These are phyloP conservation scores for Neonectria sp. DNA, from an alignment of 2,329 filamentous ascomycete genomes.

Conservation along the genomic window DNA sequence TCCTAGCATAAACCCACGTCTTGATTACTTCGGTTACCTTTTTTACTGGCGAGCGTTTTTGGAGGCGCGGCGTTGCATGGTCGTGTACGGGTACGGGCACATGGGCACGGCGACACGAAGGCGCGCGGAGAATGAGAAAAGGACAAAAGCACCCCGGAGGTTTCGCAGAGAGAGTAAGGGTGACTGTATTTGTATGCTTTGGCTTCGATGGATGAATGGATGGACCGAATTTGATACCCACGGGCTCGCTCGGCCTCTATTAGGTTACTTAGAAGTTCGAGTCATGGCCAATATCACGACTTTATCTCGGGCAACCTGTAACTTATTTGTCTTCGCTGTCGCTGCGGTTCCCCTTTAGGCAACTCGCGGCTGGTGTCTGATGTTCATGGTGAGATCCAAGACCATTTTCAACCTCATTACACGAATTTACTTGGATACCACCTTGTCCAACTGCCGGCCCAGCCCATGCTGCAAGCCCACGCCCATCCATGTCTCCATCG, in stretches of 20 bases:
- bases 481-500: constrained; percentile 19
- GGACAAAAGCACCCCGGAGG: background rate
- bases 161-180: constrained; percentile 16
- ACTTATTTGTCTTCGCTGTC: background rate
- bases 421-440: background rate
- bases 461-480: constrained; percentile 1
- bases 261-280: constrained; percentile 21
- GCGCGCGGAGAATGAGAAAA: background rate
- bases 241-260: constrained; percentile 1
- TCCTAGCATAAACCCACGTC: background rate
- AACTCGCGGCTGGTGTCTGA: constrained; percentile 3
- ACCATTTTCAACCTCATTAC: background rate
- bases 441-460: constrained; percentile 5
- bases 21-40: background rate
- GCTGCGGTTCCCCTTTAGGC: background rate
- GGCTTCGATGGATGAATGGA: constrained; percentile 10
- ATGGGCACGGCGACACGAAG: constrained; percentile 5
- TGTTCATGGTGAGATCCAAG: constrained; percentile 2
- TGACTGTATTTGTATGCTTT: constrained; percentile 6
- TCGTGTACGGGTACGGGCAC: background rate
- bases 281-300: constrained; percentile 16
- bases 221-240: constrained; percentile 27
- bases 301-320: background rate
- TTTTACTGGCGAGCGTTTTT: constrained; percentile 13
- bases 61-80: constrained; percentile 5